These are phyloP conservation scores for Plasmodium gaboni DNA, from an alignment of 169 alveolate species.

Conservation along the genomic window DNA sequence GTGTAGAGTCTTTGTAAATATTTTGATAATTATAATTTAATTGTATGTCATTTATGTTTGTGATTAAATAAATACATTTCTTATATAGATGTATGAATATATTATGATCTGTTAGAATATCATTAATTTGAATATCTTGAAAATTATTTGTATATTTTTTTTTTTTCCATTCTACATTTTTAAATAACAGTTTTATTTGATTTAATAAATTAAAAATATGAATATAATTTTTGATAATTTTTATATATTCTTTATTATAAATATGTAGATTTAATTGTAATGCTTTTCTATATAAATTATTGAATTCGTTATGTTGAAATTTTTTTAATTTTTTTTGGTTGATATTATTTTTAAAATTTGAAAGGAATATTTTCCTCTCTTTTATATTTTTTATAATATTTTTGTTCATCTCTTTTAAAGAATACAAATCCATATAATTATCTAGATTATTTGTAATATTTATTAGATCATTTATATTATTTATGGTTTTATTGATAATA, in stretches of 20 bases:
- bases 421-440: background rate
- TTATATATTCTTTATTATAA: slow-evolving; percentile 31
- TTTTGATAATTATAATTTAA: slow-evolving; percentile 57
- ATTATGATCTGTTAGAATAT: slow-evolving; percentile 26
- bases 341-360: slow-evolving; percentile 28
- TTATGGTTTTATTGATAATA: slow-evolving; percentile 8
- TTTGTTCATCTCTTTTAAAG: slow-evolving; percentile 28
- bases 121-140: slow-evolving; percentile 16
- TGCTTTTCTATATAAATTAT: slow-evolving; percentile 33
- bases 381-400: slow-evolving; percentile 20
- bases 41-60: slow-evolving; percentile 19
- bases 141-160: slow-evolving; percentile 18
- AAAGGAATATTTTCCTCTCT: slow-evolving; percentile 62
- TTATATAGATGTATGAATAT: slow-evolving; percentile 24
- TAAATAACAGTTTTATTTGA: slow-evolving; percentile 25
- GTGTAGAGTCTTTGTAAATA: slow-evolving; percentile 32
- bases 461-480: slow-evolving; percentile 50
- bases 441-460: slow-evolving; percentile 31
- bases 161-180: slow-evolving; percentile 3
- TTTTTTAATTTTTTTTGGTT: slow-evolving; percentile 42
- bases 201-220: slow-evolving; percentile 21
- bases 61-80: slow-evolving; percentile 17
- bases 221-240: slow-evolving; percentile 26
- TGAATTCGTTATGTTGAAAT: slow-evolving; percentile 27
- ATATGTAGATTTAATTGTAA: slow-evolving; percentile 22